Percentiles rank a stretch among this genome's conserved stretches.
phyloP scores from a whole-genome alignment of 345 rosid genomes.

The Eucalyptus sp. region DNA sequence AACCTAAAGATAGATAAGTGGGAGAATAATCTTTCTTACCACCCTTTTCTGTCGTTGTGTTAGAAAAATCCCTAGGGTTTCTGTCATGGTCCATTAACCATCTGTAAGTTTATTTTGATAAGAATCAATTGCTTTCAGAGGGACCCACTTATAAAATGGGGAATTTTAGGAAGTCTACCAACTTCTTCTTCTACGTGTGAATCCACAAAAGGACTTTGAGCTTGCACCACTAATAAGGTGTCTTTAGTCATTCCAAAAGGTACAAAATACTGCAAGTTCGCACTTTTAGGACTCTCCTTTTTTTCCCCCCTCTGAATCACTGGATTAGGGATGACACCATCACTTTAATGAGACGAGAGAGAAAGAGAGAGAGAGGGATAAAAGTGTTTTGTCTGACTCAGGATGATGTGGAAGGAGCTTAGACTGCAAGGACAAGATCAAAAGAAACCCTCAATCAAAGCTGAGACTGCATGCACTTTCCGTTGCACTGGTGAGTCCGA shows the following conservation, averaged over 20 bases:
- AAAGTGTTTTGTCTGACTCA: constrained; percentile 48
- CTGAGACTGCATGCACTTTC: not conserved
- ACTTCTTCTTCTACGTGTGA: constrained; percentile 1
- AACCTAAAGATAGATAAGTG: not conserved
- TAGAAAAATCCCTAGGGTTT: not conserved
- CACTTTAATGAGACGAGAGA: not conserved
- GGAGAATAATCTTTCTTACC: not conserved
- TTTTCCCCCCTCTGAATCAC: not conserved
- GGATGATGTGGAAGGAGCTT: constrained; percentile 25
- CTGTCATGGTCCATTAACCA: not conserved
- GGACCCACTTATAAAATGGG: constrained; percentile 1
- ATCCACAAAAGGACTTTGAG: constrained; percentile 1
- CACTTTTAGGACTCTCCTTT: constrained; percentile 7
- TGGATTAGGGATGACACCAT: constrained; percentile 8
- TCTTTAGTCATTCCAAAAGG: constrained; percentile 5
- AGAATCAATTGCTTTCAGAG: not conserved
- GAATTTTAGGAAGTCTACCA: not conserved
- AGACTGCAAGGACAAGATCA: not conserved
- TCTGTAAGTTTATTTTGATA: not conserved
- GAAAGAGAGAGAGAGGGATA: not conserved
- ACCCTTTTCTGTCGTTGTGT: not conserved
- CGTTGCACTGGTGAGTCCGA: not conserved
- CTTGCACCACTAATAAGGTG: not conserved
- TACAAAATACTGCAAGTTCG: not conserved
- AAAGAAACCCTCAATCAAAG: not conserved